Base-by-base conservation (phyloP, 163 green algal species). In the Scenedesmus sp. region DNA sequence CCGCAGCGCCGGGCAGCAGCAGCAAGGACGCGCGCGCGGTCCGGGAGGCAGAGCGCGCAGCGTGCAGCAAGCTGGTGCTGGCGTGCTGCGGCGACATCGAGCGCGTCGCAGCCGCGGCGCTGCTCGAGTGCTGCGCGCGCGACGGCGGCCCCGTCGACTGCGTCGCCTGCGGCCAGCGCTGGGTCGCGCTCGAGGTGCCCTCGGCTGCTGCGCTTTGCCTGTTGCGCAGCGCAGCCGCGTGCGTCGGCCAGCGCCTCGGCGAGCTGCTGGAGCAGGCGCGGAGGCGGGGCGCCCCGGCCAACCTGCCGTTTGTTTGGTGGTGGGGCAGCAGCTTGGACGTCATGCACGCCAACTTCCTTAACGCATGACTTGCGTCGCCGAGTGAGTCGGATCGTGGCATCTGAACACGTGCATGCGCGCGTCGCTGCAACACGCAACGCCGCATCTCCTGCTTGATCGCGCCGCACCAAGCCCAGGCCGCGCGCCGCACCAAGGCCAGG, bases 281-380 rank as follows among this genome's bases (percentile, higher is more conserved):
- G 18, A 14, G 39, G 9, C 10, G 51, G n/a, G 6, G 15, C 15
- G 28, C 11, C 4, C 2, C 9, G 2, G 4, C 31, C 2, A 60
- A 29, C 31, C 31, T 80, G 28, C 72, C 72, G 3, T 60, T 70
- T n/a, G 18, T 26, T 28, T 80, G 72, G 72, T 80, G 72, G 72
- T 80, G 72, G 58, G 72, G 72, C 26, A n/a, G 54, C 26, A 71
- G 22, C 10, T 42, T 71, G 2, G 63, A 71, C 44, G 15, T 3
- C 20, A 31, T 47, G 39, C 39, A 47, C 7, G 39, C 7, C 39
- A 10, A 6, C 39, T 15, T 10, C 6, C 10, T 47, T 47, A 47
- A 47, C 39, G 39, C 39, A 6, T 47, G 39, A 47, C 39, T 47
- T n/a, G n/a, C n/a, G n/a, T n/a, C n/a, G n/a, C n/a, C n/a, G n/a